Evolutionary conservation across 225 moss, liverwort and hornwort genomes (phyloP), one percentile per base, ranked within the genome.

Genomic region (Pleurozium schreberi): DNA sequence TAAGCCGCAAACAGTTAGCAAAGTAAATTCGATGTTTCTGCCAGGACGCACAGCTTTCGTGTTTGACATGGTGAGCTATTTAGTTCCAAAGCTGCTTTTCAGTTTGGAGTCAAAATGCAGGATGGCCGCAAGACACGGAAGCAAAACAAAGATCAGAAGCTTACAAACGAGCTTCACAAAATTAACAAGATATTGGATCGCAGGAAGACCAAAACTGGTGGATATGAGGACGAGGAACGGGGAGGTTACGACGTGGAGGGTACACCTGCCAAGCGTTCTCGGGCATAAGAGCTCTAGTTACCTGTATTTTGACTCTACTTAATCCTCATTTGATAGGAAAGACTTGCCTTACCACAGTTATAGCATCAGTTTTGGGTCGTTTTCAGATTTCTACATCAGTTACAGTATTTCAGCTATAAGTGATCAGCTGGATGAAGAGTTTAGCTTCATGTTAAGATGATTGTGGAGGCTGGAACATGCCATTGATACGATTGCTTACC

Each of bases 101-200:
- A 99, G 88, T 99, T 99, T 89, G 99, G 99, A 80, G 99, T 99
- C 14, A 99, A 99, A 90, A 99, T 99, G 99, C 97, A 97, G 92
- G 97, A 99, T 88, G 99, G 99, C 38, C 94, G 99, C 89, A 99
- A 99, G 93, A 99, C 99, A 34, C 93, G 99, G 67, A 99, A 99
- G 87, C 99, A 99, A 87, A 99, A 99, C 85, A 99, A 99, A 91
- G 99, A 99, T 69, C 99, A 99, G 88, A 99, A 99, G 90, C 95
- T 99, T 34, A 99, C 96, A 17, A 99, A 99, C 85, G 99, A 99
- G 92, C 95, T 99, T 73, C 99, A 99, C 84, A 99, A 97, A 93
- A 99, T 99, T 23, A 99, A 99, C 86, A 93, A 96, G 92, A 99
- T 99, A 42, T 81, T 99, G 90, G 99, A 99, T 91, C 96, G 96